Percentiles rank a stretch among this genome's conserved stretches.
Conservation (phyloP, 768 basidiomycete species). For the Mycena haematopus region DNA sequence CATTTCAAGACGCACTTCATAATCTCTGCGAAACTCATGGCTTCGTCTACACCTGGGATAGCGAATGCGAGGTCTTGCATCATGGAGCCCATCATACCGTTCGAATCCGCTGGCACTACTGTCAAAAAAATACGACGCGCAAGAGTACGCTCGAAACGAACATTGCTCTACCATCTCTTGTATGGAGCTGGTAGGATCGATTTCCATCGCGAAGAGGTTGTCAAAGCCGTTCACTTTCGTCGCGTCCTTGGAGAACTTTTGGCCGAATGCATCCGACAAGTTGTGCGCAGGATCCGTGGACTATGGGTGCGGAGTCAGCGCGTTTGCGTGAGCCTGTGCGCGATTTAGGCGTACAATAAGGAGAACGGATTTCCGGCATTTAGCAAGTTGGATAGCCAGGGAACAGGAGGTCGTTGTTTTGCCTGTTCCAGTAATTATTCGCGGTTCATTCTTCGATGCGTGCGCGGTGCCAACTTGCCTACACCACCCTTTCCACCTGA, state of each 20-base stretch:
- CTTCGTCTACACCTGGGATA: constrained; percentile 98
- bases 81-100: constrained; percentile 98
- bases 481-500: constrained; percentile 99
- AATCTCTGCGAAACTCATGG: constrained; percentile 99
- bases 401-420: constrained; percentile 99
- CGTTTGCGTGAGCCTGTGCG: not conserved
- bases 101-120: constrained; percentile 69
- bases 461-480: constrained; percentile 59
- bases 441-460: not conserved
- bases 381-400: constrained; percentile 94
- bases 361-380: constrained; percentile 91
- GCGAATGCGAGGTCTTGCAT: constrained; percentile 99
- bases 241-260: constrained; percentile 99
- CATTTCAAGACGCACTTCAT: constrained; percentile 80
- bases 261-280: constrained; percentile 96
- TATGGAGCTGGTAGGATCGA: constrained; percentile 96
- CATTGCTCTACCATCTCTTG: constrained; percentile 99
- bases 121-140: constrained; percentile 5
- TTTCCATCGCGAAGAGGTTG: constrained; percentile 98
- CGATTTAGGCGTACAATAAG: constrained; percentile 74
- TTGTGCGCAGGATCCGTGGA: constrained; percentile 99
- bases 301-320: constrained; percentile 44
- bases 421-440: constrained; percentile 52
- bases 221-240: constrained; percentile 97
- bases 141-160: constrained; percentile 44